phyloP scores from a whole-genome alignment of 2,329 filamentous ascomycete genomes.

The Stagonosporopsis vannaccii region DNA sequence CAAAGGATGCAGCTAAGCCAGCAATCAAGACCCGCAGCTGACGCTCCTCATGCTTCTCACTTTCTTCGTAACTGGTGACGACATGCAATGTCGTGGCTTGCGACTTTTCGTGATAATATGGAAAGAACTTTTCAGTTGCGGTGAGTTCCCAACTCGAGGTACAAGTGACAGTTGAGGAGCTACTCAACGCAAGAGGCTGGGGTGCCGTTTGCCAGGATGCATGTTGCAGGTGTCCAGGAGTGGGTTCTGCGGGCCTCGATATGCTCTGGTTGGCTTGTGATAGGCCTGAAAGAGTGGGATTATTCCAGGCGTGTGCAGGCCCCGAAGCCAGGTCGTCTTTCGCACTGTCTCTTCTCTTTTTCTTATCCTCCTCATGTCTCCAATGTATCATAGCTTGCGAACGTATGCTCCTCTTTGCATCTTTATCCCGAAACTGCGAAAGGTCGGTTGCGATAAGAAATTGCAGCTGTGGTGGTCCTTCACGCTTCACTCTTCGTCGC shows the following conservation, averaged over 20 bases:
- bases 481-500: constrained; percentile 29
- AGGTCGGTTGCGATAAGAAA: constrained; percentile 42
- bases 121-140: constrained; percentile 4
- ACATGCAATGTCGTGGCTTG: background rate
- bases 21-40: constrained; percentile 23
- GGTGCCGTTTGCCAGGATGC: background rate
- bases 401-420: constrained; percentile 38
- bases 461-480: constrained; percentile 39
- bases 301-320: background rate
- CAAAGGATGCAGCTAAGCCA: constrained; percentile 25
- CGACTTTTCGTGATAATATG: background rate
- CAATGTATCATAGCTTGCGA: constrained; percentile 46
- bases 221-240: background rate
- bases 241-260: background rate
- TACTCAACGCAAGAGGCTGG: background rate
- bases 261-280: background rate
- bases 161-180: background rate
- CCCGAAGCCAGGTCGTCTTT: background rate
- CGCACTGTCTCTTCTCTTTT: constrained; percentile 12
- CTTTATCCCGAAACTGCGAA: constrained; percentile 40
- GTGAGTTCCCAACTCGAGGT: constrained; percentile 5
- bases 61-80: constrained; percentile 28
- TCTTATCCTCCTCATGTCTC: constrained; percentile 27
- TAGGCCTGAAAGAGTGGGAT: background rate
- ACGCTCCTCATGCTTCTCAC: constrained; percentile 26